These are phyloP conservation scores for Durusdinium trenchii DNA, from an alignment of 73 alveolate species.

Conservation along the genomic window DNA sequence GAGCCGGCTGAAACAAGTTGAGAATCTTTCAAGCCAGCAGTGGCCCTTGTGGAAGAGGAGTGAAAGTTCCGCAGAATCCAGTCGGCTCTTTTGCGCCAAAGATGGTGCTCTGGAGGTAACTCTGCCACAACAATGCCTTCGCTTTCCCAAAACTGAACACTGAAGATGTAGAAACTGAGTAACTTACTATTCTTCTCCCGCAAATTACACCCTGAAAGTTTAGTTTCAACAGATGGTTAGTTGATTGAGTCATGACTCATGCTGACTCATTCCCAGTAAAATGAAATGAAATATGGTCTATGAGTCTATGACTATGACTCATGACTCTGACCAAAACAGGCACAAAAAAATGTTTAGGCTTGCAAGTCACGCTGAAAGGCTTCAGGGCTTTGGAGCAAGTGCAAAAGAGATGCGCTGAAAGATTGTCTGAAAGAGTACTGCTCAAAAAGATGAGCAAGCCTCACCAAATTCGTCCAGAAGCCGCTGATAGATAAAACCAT, in stretches of 20 bases:
- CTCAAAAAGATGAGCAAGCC: background rate
- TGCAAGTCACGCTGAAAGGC: background rate
- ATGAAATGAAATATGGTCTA: too few relatives aligned
- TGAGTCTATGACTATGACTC: too few relatives aligned
- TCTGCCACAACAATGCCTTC: slow-evolving; percentile 4
- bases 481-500: background rate
- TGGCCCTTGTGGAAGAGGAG: background rate
- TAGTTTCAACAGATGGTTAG: too few relatives aligned
- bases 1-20: too few relatives aligned
- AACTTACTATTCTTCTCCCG: too few relatives aligned
- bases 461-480: background rate
- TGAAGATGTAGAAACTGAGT: too few relatives aligned
- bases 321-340: background rate
- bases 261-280: too few relatives aligned
- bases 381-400: background rate
- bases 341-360: background rate
- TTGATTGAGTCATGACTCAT: too few relatives aligned
- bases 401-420: background rate
- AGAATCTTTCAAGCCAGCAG: background rate
- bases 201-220: too few relatives aligned
- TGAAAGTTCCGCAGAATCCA: background rate
- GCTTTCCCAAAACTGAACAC: too few relatives aligned
- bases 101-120: background rate
- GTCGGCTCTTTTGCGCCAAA: background rate
- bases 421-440: background rate